Evolutionary conservation across 2,329 filamentous ascomycete species (phyloP).

Genomic region (Pseudocercospora macadamiae): DNA sequence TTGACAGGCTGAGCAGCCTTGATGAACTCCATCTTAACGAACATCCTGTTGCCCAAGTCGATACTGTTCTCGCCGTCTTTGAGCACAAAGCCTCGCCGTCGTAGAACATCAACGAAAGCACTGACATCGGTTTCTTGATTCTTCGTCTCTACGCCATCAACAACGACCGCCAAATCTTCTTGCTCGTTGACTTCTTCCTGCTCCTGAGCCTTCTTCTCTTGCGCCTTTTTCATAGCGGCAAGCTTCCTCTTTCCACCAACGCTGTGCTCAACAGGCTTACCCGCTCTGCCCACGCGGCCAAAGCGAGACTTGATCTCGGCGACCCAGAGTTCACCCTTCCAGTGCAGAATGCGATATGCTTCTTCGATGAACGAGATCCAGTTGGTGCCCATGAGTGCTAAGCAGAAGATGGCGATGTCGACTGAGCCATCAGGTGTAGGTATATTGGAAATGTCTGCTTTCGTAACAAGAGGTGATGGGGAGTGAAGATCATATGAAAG

Average conservation of each 20-base stretch:
- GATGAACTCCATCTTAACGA: constrained; percentile 93
- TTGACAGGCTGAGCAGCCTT: constrained; percentile 76
- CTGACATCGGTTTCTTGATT: constrained; percentile 81
- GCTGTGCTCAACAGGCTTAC: constrained; percentile 64
- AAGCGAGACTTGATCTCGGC: constrained; percentile 97
- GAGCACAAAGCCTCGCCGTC: constrained; percentile 81
- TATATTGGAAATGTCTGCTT: constrained; percentile 84
- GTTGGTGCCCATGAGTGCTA: constrained; percentile 98
- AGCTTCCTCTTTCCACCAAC: constrained; percentile 66
- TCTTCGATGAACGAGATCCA: constrained; percentile 97
- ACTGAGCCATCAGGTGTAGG: constrained; percentile 74
- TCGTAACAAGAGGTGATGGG: constrained; percentile 74
- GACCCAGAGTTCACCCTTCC: constrained; percentile 96
- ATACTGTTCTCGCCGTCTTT: constrained; percentile 64
- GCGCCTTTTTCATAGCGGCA: constrained; percentile 40
- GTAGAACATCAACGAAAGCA: constrained; percentile 82
- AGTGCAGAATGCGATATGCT: constrained; percentile 85
- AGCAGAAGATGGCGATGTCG: constrained; percentile 90
- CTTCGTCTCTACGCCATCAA: constrained; percentile 66
- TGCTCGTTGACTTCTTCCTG: constrained; percentile 60
- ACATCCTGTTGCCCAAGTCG: constrained; percentile 94
- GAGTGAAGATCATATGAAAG: constrained; percentile 86
- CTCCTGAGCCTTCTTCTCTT: constrained; percentile 52
- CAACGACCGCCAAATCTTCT: constrained; percentile 62
- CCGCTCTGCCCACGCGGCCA: constrained; percentile 59